These are phyloP conservation scores for Coniochaeta sp. DNA, from an alignment of 2,329 filamentous ascomycete species.

Conservation along the genomic window DNA sequence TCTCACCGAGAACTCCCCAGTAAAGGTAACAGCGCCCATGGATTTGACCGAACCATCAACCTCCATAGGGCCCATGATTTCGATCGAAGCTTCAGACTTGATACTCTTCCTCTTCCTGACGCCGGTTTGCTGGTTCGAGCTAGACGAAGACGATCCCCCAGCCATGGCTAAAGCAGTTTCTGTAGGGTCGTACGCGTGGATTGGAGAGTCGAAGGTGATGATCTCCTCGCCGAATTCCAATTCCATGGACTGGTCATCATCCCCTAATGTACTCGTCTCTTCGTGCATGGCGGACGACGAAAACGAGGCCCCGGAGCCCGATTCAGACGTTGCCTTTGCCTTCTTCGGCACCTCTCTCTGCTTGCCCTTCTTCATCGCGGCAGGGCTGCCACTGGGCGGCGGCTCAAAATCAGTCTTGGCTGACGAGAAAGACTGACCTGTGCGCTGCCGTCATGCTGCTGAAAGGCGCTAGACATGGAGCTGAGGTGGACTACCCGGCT, in stretches of 20 bases:
- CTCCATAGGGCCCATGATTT: conserved; percentile 36
- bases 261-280: background rate
- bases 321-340: background rate
- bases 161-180: background rate
- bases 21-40: conserved; percentile 34
- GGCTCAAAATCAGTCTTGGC: conserved; percentile 1
- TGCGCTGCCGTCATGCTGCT: conserved; percentile 1
- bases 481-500: background rate
- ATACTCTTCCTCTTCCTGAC: conserved; percentile 29
- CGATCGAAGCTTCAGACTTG: conserved; percentile 31
- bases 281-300: background rate
- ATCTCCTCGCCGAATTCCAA: background rate
- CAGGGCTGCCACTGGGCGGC: background rate
- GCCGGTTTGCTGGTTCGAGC: background rate
- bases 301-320: background rate
- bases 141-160: background rate
- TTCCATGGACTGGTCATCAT: background rate
- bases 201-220: background rate
- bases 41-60: conserved; percentile 39
- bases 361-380: background rate
- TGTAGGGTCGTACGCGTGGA: background rate
- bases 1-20: conserved; percentile 34
- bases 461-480: background rate
- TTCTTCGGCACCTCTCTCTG: background rate
- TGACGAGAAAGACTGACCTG: background rate